Conservation (phyloP, 495 filamentous ascomycete genomes). For the Penicillium robsamsonii region DNA sequence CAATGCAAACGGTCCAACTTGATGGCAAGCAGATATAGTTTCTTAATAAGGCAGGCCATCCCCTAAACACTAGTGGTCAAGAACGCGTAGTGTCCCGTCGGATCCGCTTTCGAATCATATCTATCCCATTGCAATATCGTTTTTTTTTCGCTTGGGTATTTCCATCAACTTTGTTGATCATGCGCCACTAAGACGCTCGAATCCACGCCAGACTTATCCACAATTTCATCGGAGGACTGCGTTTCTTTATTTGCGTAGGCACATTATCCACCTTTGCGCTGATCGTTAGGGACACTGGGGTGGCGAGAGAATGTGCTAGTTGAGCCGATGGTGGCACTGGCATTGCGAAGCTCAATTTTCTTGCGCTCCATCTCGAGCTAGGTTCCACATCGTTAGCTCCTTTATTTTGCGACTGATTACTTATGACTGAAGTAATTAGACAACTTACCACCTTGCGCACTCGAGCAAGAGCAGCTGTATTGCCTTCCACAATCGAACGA, state of each 20-base stretch:
- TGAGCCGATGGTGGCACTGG: slow-evolving; percentile 43
- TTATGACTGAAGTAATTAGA: background rate
- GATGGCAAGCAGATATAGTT: slow-evolving; percentile 3
- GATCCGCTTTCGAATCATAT: slow-evolving; percentile 6
- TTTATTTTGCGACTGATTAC: background rate
- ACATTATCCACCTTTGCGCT: slow-evolving; percentile 31
- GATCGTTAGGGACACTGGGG: slow-evolving; percentile 17
- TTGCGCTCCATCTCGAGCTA: slow-evolving; percentile 52
- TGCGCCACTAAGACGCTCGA: slow-evolving; percentile 8
- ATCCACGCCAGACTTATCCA: background rate
- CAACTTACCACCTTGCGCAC: slow-evolving; percentile 64
- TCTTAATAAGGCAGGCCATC: background rate
- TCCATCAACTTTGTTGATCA: slow-evolving; percentile 17
- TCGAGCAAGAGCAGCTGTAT: slow-evolving; percentile 50
- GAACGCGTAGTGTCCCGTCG: background rate
- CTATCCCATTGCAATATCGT: background rate
- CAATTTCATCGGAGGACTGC: slow-evolving; percentile 5
- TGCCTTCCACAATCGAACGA: slow-evolving; percentile 46
- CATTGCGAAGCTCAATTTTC: slow-evolving; percentile 49
- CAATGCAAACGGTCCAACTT: background rate
- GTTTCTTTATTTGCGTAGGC: background rate
- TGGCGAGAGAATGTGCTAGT: slow-evolving; percentile 36
- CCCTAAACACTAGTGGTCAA: background rate
- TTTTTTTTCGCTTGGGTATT: slow-evolving; percentile 18
- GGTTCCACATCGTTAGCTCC: slow-evolving; percentile 2